Conservation (phyloP, 441 rosid species). For the Pelargonium myrrhifolium region DNA sequence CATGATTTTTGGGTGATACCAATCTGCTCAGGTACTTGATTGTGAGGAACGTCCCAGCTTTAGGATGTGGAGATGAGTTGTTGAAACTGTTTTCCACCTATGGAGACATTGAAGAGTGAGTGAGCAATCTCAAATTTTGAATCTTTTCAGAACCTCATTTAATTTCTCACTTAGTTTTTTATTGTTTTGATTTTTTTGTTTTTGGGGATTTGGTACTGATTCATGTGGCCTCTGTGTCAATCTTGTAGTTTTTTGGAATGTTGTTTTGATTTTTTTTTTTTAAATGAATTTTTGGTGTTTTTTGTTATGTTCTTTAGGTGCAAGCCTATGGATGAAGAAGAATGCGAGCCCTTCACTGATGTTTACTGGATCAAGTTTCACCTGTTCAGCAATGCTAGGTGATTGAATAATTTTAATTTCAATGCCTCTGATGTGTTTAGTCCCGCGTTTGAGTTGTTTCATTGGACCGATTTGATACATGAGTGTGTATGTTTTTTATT, state of each 20-base stretch:
- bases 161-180: background rate
- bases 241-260: background rate
- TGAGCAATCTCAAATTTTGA: slow-evolving; percentile 14
- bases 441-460: background rate
- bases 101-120: slow-evolving; percentile 69
- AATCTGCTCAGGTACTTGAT: slow-evolving; percentile 47
- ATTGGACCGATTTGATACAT: background rate
- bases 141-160: background rate
- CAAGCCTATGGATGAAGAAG: slow-evolving; percentile 96
- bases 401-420: background rate
- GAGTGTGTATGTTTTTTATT: background rate
- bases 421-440: background rate
- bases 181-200: background rate
- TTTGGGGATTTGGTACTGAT: background rate
- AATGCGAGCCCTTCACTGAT: slow-evolving; percentile 67
- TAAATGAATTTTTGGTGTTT: background rate
- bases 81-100: slow-evolving; percentile 52
- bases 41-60: slow-evolving; percentile 66
- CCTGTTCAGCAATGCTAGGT: slow-evolving; percentile 67
- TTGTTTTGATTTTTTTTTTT: background rate
- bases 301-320: slow-evolving; percentile 36
- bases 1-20: background rate
- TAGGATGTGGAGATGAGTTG: slow-evolving; percentile 82
- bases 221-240: background rate
- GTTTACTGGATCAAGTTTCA: slow-evolving; percentile 77